phyloP scores from a whole-genome alignment of 208 protist genomes.

The Trypanosoma boissoni region DNA sequence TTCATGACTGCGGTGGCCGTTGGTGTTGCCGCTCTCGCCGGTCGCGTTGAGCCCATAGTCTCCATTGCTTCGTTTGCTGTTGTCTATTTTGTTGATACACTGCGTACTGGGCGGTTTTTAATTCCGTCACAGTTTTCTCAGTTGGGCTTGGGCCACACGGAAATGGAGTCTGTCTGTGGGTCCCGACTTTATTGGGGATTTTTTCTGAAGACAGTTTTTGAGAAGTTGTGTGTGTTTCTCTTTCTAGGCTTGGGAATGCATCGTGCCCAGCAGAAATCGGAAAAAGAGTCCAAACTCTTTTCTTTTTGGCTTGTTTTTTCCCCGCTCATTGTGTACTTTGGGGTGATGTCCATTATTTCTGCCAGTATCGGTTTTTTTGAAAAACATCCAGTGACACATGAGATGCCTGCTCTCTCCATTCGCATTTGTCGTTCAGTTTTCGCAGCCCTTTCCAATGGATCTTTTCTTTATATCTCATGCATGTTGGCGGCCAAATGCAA shows the following conservation, averaged over 20 bases:
- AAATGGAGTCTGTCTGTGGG: neutral
- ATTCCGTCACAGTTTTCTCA: slow-evolving; percentile 25
- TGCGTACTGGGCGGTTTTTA: slow-evolving; percentile 27
- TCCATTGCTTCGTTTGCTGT: slow-evolving; percentile 36
- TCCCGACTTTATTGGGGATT: slow-evolving; percentile 14
- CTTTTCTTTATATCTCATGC: slow-evolving; percentile 45
- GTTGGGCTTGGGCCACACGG: neutral
- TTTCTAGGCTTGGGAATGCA: slow-evolving; percentile 38
- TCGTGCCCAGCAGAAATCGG: slow-evolving; percentile 21
- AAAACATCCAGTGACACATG: neutral
- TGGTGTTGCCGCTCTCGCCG: slow-evolving; percentile 41
- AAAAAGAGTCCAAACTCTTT: slow-evolving; percentile 3
- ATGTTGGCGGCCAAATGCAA: slow-evolving; percentile 56
- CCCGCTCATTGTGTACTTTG: slow-evolving; percentile 42
- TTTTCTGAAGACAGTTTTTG: slow-evolving; percentile 23
- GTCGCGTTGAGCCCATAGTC: slow-evolving; percentile 3
- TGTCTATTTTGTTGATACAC: slow-evolving; percentile 30
- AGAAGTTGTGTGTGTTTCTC: slow-evolving; percentile 33
- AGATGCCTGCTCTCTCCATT: neutral
- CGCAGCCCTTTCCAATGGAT: slow-evolving; percentile 17
- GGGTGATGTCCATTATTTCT: slow-evolving; percentile 13
- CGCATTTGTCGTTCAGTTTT: slow-evolving; percentile 20
- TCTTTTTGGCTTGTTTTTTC: slow-evolving; percentile 62
- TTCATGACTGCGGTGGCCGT: slow-evolving; percentile 20
- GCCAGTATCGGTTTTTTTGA: neutral